These are phyloP conservation scores for Cynara cardunculus DNA, from an alignment of 129 eudicot species.

Conservation along the genomic window DNA sequence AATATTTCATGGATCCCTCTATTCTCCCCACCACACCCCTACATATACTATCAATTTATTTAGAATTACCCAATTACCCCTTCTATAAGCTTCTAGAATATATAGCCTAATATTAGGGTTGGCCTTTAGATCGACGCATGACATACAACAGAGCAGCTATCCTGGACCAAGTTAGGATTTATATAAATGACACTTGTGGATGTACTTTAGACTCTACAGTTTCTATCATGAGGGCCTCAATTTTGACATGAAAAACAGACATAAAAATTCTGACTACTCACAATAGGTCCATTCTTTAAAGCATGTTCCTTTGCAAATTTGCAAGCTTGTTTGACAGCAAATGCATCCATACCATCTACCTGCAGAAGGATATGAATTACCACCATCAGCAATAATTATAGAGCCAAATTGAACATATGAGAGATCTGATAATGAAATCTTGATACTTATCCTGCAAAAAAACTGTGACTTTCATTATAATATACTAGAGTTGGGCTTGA, in stretches of 20 bases:
- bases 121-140: too few relatives aligned
- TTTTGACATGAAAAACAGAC: background rate
- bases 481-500: background rate
- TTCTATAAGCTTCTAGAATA: too few relatives aligned
- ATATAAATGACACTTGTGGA: background rate
- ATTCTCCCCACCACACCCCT: too few relatives aligned
- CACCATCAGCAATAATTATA: background rate
- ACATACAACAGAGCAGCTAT: too few relatives aligned
- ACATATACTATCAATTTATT: too few relatives aligned
- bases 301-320: constrained; percentile 95
- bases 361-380: constrained; percentile 18
- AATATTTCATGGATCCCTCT: too few relatives aligned
- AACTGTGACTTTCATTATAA: background rate
- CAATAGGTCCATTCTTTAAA: constrained; percentile 95
- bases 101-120: too few relatives aligned
- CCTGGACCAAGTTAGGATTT: background rate
- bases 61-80: too few relatives aligned
- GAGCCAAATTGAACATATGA: background rate
- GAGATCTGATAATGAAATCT: background rate
- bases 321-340: constrained; percentile 98
- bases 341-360: constrained; percentile 99
- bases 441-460: background rate
- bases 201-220: background rate
- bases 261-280: constrained; percentile 33
- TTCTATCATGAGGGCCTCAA: background rate